Conservation (phyloP, 768 basidiomycete species). For the Xerocomus spinulosus region DNA sequence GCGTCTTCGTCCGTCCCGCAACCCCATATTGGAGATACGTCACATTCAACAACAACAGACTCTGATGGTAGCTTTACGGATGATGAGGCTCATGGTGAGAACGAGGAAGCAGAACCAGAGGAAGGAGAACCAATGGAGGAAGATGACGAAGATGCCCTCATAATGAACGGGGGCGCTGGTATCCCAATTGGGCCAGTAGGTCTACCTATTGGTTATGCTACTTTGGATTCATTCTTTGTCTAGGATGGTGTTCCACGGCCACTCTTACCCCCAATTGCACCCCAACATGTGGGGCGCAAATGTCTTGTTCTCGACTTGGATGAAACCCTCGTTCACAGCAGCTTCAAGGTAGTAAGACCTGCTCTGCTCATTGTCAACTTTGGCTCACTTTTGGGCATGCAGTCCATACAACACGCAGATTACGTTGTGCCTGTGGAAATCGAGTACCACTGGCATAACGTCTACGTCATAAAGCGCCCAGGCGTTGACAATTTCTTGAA, state of each 20-base stretch:
- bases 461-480: conserved; percentile 97
- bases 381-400: conserved; percentile 10
- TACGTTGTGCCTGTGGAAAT: conserved; percentile 99
- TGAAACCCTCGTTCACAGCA: conserved; percentile 94
- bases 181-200: conserved; percentile 91
- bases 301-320: conserved; percentile 96
- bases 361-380: neutral
- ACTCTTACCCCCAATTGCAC: conserved; percentile 78
- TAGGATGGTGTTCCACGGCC: conserved; percentile 87
- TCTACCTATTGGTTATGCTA: conserved; percentile 12
- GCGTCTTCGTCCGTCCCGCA: conserved; percentile 23
- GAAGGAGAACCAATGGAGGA: conserved; percentile 57
- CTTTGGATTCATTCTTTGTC: conserved; percentile 2
- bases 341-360: conserved; percentile 76
- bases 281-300: conserved; percentile 83
- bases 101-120: conserved; percentile 62
- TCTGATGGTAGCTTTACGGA: conserved; percentile 46
- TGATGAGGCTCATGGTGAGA: conserved; percentile 64
- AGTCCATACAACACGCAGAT: conserved; percentile 94
- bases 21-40: conserved; percentile 27
- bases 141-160: conserved; percentile 87
- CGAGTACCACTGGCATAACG: conserved; percentile 97
- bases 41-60: conserved; percentile 30
- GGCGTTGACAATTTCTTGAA: conserved; percentile 96
- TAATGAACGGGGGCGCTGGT: conserved; percentile 87